A percentile compares a stretch with the other conserved stretches of the same genome.
These are phyloP conservation scores for Alternaria sp. DNA, from an alignment of 2,329 filamentous ascomycete species.

Conservation along the genomic window DNA sequence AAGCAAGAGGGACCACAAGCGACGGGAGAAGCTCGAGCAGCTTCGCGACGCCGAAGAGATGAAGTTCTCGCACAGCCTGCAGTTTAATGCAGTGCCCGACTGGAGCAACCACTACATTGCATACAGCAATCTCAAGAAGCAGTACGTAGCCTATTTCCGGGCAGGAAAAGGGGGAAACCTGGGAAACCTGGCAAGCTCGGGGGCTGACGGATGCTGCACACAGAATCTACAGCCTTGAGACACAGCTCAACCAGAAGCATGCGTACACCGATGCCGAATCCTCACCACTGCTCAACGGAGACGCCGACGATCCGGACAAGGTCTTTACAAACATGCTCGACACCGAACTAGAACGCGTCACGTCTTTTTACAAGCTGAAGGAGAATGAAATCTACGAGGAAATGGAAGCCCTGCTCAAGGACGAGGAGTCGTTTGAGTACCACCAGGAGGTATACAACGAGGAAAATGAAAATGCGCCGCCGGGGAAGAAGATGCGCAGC, in stretches of 20 bases:
- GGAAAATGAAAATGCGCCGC: conserved; percentile 51
- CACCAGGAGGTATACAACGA: conserved; percentile 56
- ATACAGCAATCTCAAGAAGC: conserved; percentile 98
- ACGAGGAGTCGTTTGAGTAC: conserved; percentile 73
- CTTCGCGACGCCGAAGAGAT: conserved; percentile 83
- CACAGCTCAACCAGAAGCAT: conserved; percentile 72
- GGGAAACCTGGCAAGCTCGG: not conserved
- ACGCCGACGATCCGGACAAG: conserved; percentile 74
- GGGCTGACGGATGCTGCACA: conserved; percentile 35
- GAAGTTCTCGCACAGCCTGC: conserved; percentile 99
- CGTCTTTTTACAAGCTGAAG: conserved; percentile 87
- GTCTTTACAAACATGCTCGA: conserved; percentile 84
- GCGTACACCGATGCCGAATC: conserved; percentile 75
- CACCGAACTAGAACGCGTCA: conserved; percentile 91
- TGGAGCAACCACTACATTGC: conserved; percentile 99
- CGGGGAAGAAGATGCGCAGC: conserved; percentile 53
- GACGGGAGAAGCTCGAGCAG: conserved; percentile 71
- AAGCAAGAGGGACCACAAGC: conserved; percentile 54
- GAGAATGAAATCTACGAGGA: conserved; percentile 87
- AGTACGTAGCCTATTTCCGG: conserved; percentile 65
- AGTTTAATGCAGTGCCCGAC: conserved; percentile 99
- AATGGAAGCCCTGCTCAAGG: conserved; percentile 76
- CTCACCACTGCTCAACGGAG: conserved; percentile 77
- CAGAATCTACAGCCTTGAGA: conserved; percentile 95
- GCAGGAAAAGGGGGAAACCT: not conserved